These are phyloP conservation scores for Acer saccharum DNA, from an alignment of 345 rosid species.

Conservation along the genomic window DNA sequence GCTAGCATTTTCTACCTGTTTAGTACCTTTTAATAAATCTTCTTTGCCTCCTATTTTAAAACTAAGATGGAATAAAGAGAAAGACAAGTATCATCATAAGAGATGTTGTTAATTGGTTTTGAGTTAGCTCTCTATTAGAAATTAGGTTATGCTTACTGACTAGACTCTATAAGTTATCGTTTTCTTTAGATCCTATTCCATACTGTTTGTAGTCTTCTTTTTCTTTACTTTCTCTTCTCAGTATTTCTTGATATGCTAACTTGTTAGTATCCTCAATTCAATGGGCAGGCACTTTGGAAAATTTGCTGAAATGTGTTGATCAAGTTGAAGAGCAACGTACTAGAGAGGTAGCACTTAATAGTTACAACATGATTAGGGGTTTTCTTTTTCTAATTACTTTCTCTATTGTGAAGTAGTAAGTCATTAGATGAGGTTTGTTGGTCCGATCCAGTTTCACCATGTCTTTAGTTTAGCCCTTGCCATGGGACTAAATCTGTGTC, in stretches of 20 bases:
- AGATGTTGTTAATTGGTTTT: background rate
- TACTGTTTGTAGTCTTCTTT: background rate
- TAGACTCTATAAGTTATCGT: background rate
- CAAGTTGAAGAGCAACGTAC: slow-evolving; percentile 66
- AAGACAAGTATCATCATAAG: background rate
- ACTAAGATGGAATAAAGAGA: background rate
- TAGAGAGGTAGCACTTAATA: slow-evolving; percentile 48
- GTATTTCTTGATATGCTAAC: slow-evolving; percentile 8
- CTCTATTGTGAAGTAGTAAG: slow-evolving; percentile 7
- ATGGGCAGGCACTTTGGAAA: slow-evolving; percentile 68
- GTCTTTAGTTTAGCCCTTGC: background rate
- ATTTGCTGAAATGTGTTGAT: slow-evolving; percentile 66
- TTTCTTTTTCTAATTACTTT: slow-evolving; percentile 4
- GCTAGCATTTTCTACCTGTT: background rate
- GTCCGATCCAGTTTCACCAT: background rate
- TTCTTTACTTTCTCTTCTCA: slow-evolving; percentile 9
- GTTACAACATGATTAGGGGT: background rate
- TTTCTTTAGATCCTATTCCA: background rate
- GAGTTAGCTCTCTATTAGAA: background rate
- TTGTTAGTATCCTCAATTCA: slow-evolving; percentile 15
- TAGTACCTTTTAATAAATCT: background rate
- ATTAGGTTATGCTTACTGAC: background rate
- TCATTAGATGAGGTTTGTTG: background rate
- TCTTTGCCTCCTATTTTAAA: background rate
- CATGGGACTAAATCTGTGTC: background rate